Conservation (phyloP, 164 flowering plant genomes). For the Nelumbo lutea region DNA sequence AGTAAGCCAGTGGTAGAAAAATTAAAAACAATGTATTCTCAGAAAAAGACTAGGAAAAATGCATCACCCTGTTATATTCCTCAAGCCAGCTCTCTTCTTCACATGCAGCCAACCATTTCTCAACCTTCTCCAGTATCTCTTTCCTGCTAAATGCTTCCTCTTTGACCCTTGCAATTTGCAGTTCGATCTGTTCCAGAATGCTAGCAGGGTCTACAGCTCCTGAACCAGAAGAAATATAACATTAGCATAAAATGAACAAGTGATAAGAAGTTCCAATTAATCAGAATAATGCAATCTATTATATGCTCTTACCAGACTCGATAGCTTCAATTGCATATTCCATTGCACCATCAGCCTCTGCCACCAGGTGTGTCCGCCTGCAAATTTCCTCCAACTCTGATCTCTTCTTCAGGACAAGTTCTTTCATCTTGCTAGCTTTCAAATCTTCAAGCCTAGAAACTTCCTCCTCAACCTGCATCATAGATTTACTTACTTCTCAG, state of each 20-base stretch:
- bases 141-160: slow-evolving; percentile 69
- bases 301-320: slow-evolving; percentile 51
- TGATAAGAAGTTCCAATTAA: background rate
- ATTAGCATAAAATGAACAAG: background rate
- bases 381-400: slow-evolving; percentile 83
- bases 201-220: slow-evolving; percentile 48
- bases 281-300: background rate
- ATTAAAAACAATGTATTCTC: background rate
- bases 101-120: slow-evolving; percentile 74
- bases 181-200: slow-evolving; percentile 57
- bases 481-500: background rate
- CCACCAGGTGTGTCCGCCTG: slow-evolving; percentile 62
- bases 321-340: slow-evolving; percentile 65
- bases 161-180: slow-evolving; percentile 54
- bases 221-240: slow-evolving; percentile 17
- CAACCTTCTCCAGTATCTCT: slow-evolving; percentile 78
- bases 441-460: slow-evolving; percentile 74
- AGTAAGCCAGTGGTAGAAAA: background rate
- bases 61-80: slow-evolving; percentile 65
- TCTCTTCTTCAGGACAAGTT: slow-evolving; percentile 78
- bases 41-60: background rate
- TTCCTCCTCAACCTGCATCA: slow-evolving; percentile 78
- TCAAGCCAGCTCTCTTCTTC: slow-evolving; percentile 92
- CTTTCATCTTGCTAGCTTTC: slow-evolving; percentile 94
- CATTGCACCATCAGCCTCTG: slow-evolving; percentile 42